Evolutionary conservation across 352 stramenopile species (phyloP).

Genomic region (Pythium sp.): DNA sequence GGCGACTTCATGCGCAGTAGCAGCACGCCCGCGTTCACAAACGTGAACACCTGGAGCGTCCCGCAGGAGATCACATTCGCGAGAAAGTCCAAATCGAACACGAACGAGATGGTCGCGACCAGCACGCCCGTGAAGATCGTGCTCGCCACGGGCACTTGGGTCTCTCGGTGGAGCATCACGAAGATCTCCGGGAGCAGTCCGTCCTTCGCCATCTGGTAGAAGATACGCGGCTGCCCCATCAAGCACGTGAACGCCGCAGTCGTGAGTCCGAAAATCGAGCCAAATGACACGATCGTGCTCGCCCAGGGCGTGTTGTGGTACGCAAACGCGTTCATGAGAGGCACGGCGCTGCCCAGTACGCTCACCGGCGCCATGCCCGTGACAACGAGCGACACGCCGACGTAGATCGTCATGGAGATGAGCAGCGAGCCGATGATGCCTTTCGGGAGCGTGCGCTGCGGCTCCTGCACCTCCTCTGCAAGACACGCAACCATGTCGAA

Average conservation of each 20-base stretch:
- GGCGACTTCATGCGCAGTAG: slow-evolving; percentile 66
- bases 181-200: slow-evolving; percentile 69
- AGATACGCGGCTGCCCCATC: slow-evolving; percentile 91
- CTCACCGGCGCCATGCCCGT: slow-evolving; percentile 83
- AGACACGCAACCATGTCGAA: slow-evolving; percentile 94
- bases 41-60: slow-evolving; percentile 92
- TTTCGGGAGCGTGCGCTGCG: slow-evolving; percentile 87
- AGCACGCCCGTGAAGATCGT: slow-evolving; percentile 89
- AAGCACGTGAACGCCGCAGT: slow-evolving; percentile 89
- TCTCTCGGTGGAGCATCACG: slow-evolving; percentile 53
- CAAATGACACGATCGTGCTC: slow-evolving; percentile 84
- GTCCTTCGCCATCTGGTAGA: slow-evolving; percentile 91
- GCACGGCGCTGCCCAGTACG: slow-evolving; percentile 69
- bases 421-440: slow-evolving; percentile 90
- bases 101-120: slow-evolving; percentile 76
- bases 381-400: slow-evolving; percentile 86
- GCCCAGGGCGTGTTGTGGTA: slow-evolving; percentile 75
- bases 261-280: slow-evolving; percentile 91
- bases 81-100: slow-evolving; percentile 90
- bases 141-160: slow-evolving; percentile 66
- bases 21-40: slow-evolving; percentile 90
- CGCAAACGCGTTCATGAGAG: slow-evolving; percentile 82
- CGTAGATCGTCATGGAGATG: slow-evolving; percentile 91
- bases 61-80: slow-evolving; percentile 91
- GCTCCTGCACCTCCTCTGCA: slow-evolving; percentile 89